phyloP scores from a whole-genome alignment of 768 basidiomycete species.

The Suillus subalutaceus region DNA sequence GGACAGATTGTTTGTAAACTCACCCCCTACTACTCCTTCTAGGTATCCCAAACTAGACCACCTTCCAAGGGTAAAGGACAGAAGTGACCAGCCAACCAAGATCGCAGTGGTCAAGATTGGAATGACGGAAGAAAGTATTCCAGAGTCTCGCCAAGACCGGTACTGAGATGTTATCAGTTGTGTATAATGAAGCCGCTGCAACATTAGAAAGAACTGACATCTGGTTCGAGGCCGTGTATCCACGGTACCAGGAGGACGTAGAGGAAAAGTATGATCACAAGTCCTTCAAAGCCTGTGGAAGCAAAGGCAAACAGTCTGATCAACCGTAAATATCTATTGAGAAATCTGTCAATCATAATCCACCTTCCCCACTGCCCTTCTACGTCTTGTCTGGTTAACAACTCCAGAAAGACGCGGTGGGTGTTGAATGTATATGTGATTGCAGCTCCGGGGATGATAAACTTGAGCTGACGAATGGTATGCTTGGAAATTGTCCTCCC shows the following conservation, averaged over 20 bases:
- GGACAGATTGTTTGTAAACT: constrained; percentile 20
- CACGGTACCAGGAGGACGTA: constrained; percentile 72
- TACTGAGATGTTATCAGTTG: constrained; percentile 48
- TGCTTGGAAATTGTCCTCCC: constrained; percentile 43
- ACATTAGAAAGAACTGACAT: constrained; percentile 49
- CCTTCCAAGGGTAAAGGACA: constrained; percentile 63
- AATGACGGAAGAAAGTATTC: constrained; percentile 66
- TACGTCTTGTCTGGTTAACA: constrained; percentile 39
- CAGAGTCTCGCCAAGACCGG: constrained; percentile 73
- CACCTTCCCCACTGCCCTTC: constrained; percentile 56
- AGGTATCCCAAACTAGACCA: constrained; percentile 70
- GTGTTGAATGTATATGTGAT: constrained; percentile 67
- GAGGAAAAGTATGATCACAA: constrained; percentile 72
- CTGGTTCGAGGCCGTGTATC: constrained; percentile 65
- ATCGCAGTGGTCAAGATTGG: constrained; percentile 72
- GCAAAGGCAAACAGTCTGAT: constrained; percentile 54
- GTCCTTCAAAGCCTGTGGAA: constrained; percentile 55
- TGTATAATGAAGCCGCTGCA: background rate
- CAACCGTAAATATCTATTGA: background rate
- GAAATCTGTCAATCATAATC: background rate
- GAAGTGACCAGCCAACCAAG: constrained; percentile 67
- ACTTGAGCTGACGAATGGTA: constrained; percentile 70
- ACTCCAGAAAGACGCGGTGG: constrained; percentile 48
- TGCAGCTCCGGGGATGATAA: constrained; percentile 69
- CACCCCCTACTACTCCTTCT: constrained; percentile 66